A percentile compares a stretch with the other conserved stretches of the same genome.
Conservation (phyloP, 2,329 filamentous ascomycete species). For the Colletotrichum phormii region DNA sequence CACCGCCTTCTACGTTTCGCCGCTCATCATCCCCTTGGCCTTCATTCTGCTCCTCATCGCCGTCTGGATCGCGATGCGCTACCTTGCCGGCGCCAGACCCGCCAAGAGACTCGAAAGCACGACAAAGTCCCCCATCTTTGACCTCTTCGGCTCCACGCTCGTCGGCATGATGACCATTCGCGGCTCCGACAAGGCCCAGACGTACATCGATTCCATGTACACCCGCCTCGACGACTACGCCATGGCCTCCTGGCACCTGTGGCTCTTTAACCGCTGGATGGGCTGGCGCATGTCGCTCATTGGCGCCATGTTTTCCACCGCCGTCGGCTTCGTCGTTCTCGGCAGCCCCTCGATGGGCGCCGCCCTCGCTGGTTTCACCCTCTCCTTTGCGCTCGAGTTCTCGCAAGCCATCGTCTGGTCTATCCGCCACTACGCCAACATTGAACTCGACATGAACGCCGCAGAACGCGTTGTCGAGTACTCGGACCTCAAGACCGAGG, state of each 20-base stretch:
- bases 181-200: constrained; percentile 75
- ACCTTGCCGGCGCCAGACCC: constrained; percentile 78
- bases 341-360: constrained; percentile 71
- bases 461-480: constrained; percentile 83
- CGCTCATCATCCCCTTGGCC: constrained; percentile 73
- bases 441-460: constrained; percentile 84
- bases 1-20: constrained; percentile 76
- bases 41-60: constrained; percentile 67
- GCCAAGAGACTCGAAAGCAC: constrained; percentile 83
- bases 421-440: constrained; percentile 74
- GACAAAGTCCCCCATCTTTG: constrained; percentile 82
- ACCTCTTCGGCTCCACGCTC: constrained; percentile 80
- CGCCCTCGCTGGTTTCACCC: constrained; percentile 78
- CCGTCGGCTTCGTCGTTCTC: constrained; percentile 74
- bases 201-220: constrained; percentile 79
- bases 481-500: constrained; percentile 74
- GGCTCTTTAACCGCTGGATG: constrained; percentile 83
- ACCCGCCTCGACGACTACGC: constrained; percentile 75
- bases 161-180: constrained; percentile 81
- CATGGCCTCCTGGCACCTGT: constrained; percentile 74
- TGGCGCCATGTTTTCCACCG: constrained; percentile 75
- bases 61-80: constrained; percentile 68
- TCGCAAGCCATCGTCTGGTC: constrained; percentile 72
- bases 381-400: constrained; percentile 80
- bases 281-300: constrained; percentile 77